Percentiles rank a stretch among this genome's conserved stretches.
Conservation (phyloP, 2,329 filamentous ascomycete genomes). For the Pseudogymnoascus sp. region DNA sequence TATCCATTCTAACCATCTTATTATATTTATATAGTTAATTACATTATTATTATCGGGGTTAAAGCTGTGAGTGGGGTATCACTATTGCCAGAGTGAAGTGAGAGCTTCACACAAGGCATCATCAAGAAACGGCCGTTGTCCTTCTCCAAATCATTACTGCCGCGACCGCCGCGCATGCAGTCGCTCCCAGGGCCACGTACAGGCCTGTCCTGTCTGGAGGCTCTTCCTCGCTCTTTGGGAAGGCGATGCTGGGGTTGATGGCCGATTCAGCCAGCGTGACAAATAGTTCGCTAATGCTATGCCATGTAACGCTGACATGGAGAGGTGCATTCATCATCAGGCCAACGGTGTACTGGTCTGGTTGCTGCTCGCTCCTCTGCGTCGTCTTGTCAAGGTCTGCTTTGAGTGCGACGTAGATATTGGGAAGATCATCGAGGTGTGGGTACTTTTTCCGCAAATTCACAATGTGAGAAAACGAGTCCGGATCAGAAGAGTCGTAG, state of each 20-base stretch:
- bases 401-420: slow-evolving; percentile 88
- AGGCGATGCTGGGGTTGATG: slow-evolving; percentile 79
- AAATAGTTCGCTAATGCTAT: slow-evolving; percentile 88
- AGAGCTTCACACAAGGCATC: slow-evolving; percentile 1
- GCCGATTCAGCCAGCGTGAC: slow-evolving; percentile 85
- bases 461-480: slow-evolving; percentile 89
- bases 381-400: slow-evolving; percentile 94
- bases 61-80: slow-evolving; percentile 6
- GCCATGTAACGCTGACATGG: slow-evolving; percentile 93
- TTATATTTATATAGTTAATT: slow-evolving; percentile 1
- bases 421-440: slow-evolving; percentile 79
- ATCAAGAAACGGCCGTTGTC: slow-evolving; percentile 25
- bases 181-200: slow-evolving; percentile 76
- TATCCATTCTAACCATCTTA: neutral
- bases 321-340: slow-evolving; percentile 85
- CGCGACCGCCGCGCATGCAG: slow-evolving; percentile 53
- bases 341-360: slow-evolving; percentile 79
- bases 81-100: neutral
- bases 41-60: slow-evolving; percentile 8
- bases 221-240: slow-evolving; percentile 84
- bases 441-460: slow-evolving; percentile 70
- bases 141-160: slow-evolving; percentile 57
- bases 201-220: slow-evolving; percentile 73
- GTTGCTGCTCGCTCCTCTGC: slow-evolving; percentile 84
- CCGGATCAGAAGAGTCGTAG: slow-evolving; percentile 94